Percentiles rank a stretch among this genome's conserved stretches.
Evolutionary conservation across 2,329 filamentous ascomycete species (phyloP).

Genomic region (Monosporascus cannonballus): DNA sequence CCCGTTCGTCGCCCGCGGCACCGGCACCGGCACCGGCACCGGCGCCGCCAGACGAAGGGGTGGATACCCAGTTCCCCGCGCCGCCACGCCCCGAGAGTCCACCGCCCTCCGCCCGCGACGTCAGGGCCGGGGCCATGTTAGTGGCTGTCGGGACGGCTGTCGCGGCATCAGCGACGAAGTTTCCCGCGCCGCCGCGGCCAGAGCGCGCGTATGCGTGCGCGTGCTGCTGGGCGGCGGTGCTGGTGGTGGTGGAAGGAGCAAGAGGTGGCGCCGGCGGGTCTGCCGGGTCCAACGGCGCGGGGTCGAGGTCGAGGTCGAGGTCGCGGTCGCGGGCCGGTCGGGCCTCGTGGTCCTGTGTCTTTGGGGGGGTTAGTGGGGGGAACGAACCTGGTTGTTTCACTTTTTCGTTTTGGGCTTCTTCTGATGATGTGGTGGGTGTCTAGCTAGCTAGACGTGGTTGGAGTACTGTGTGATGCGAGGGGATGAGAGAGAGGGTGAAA

Average conservation of each 20-base stretch:
- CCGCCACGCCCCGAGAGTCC: constrained; percentile 44
- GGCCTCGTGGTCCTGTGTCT: constrained; percentile 25
- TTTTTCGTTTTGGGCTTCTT: not conserved
- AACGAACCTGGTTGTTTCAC: not conserved
- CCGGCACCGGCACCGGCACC: constrained; percentile 12
- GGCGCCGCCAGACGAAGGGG: constrained; percentile 9
- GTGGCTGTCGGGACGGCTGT: constrained; percentile 1
- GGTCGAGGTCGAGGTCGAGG: constrained; percentile 14
- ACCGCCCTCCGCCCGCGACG: constrained; percentile 10
- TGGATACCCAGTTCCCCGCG: constrained; percentile 46
- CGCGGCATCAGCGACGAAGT: constrained; percentile 36
- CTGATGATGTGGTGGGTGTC: not conserved
- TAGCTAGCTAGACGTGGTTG: too few relatives aligned
- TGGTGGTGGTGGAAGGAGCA: constrained; percentile 12
- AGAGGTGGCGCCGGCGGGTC: constrained; percentile 14
- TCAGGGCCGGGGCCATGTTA: not conserved
- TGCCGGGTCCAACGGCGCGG: constrained; percentile 15
- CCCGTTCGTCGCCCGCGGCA: not conserved
- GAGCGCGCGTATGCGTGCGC: constrained; percentile 31
- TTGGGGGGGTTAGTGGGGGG: not conserved
- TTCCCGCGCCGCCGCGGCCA: constrained; percentile 58
- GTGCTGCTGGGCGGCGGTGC: constrained; percentile 2
- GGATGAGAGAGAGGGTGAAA: not conserved
- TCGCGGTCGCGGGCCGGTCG: constrained; percentile 10
- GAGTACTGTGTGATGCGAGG: too few relatives aligned